phyloP scores from a whole-genome alignment of 1,284 basidiomycete species.

The Ganoderma boninense region DNA sequence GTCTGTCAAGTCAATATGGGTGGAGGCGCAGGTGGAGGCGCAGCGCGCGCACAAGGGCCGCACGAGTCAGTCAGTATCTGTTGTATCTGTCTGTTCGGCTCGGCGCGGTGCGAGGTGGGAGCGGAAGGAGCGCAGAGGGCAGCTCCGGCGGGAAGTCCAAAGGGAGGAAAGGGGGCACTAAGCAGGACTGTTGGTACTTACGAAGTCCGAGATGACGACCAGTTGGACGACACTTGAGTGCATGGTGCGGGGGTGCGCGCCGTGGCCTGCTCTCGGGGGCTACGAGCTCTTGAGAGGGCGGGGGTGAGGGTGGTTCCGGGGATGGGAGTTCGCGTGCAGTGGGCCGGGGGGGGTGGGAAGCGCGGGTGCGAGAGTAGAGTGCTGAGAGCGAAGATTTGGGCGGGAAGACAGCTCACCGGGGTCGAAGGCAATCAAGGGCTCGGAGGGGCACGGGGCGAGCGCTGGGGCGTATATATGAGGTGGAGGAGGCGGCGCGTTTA shows the following conservation, averaged over 20 bases:
- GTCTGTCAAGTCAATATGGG: constrained; percentile 48
- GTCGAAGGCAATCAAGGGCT: constrained; percentile 18
- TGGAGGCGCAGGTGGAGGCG: not conserved
- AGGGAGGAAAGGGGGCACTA: constrained; percentile 31
- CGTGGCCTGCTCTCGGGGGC: not conserved
- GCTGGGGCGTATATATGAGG: constrained; percentile 32
- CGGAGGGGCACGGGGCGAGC: constrained; percentile 22
- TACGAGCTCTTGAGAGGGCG: constrained; percentile 17
- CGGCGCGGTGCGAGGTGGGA: constrained; percentile 6
- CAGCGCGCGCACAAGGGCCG: not conserved
- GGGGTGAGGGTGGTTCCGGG: constrained; percentile 4
- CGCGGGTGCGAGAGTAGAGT: constrained; percentile 10
- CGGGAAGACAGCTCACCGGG: constrained; percentile 17
- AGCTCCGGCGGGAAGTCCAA: constrained; percentile 1
- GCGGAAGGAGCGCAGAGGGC: not conserved
- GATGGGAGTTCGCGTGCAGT: not conserved
- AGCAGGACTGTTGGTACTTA: constrained; percentile 42
- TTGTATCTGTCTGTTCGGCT: constrained; percentile 13
- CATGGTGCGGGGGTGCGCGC: constrained; percentile 24
- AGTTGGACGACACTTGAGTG: constrained; percentile 60
- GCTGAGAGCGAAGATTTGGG: constrained; percentile 7
- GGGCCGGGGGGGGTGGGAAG: not conserved
- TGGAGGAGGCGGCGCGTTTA: constrained; percentile 24
- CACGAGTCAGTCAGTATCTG: not conserved
- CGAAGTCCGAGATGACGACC: constrained; percentile 77